Evolutionary conservation across 1,284 basidiomycete genomes (phyloP).

Genomic region (Malassezia furfur): DNA sequence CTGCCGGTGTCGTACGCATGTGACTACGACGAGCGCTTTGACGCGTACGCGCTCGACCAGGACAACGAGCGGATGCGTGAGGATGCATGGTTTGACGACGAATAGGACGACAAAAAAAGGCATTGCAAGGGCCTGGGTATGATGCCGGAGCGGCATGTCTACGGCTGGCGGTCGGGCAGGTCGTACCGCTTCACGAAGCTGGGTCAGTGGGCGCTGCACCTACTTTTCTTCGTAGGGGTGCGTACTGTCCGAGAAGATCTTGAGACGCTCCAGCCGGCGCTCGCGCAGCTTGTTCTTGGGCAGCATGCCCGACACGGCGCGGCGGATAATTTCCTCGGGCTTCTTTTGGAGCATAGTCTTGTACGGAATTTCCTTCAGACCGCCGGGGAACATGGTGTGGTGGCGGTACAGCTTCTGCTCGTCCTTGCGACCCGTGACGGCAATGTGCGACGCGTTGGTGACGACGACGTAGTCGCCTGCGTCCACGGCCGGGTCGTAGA

Average conservation of each 20-base stretch:
- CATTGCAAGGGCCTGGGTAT: not conserved
- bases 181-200: constrained; percentile 19
- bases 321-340: constrained; percentile 62
- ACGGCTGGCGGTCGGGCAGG: not conserved
- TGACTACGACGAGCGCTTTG: constrained; percentile 18
- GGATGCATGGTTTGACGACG: constrained; percentile 17
- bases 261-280: constrained; percentile 40
- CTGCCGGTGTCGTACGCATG: constrained; percentile 11
- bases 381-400: constrained; percentile 88
- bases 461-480: constrained; percentile 87
- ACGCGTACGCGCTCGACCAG: not conserved
- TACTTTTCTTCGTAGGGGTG: constrained; percentile 42
- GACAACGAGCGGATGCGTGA: constrained; percentile 1
- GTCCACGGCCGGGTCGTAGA: constrained; percentile 66
- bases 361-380: constrained; percentile 58
- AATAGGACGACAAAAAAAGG: not conserved
- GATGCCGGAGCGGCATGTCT: constrained; percentile 1
- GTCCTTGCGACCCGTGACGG: constrained; percentile 80
- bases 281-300: constrained; percentile 47
- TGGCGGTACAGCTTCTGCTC: constrained; percentile 78
- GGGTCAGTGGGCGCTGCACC: constrained; percentile 6
- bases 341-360: constrained; percentile 54
- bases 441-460: constrained; percentile 73
- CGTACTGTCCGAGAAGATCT: constrained; percentile 38
- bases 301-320: constrained; percentile 47